Base-by-base conservation (phyloP, 306 rosid species). In the Quercus bicolor region DNA sequence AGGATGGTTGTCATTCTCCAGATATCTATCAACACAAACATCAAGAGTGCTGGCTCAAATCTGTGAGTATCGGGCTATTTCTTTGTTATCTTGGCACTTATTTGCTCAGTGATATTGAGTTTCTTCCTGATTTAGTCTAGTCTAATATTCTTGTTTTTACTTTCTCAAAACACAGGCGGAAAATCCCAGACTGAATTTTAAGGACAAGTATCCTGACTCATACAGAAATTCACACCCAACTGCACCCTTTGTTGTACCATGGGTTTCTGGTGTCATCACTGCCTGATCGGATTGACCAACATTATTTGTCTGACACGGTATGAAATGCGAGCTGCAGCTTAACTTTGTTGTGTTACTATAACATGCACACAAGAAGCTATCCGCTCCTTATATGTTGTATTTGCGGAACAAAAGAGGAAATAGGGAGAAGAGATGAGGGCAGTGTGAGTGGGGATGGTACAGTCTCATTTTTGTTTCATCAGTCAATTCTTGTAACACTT, bases 31-130 rank as follows among this genome's bases (percentile, higher is more conserved):
- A 88, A 75, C 98, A 95, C 77, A 91, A 84, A 86, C 90, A 87
- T 84, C 89, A 77, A 72, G 98, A 92, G 61, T 95, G 98, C 84
- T 95, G 98, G 98, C 87, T 95, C 52, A 95, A 95, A 95, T 90
- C 84, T 79, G 98, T 95, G 83, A 91, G 94, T 70, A 60, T 76
- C 21, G 33, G 54, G 70, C 81, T 29, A 26, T 18, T 59, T 56
- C 24, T 78, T 69, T 64, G 20, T 62, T 34, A n/a, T 15, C 18
- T 37, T 75, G 73, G 40, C 68, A 53, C 74, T 68, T 62, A 20
- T 71, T 72, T 70, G 3, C 40, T 56, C 59, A n/a, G 52, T 26
- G 2, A 60, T 59, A 1, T 54, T 16, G 19, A 4, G 68, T 21
- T 16, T 59, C n/a, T 57, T 73, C 45, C 4, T 5, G 61, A 24